A percentile compares a stretch with the other conserved stretches of the same genome.
Evolutionary conservation across 2,329 filamentous ascomycete species (phyloP).

Genomic region (Epichloe glyceriae): DNA sequence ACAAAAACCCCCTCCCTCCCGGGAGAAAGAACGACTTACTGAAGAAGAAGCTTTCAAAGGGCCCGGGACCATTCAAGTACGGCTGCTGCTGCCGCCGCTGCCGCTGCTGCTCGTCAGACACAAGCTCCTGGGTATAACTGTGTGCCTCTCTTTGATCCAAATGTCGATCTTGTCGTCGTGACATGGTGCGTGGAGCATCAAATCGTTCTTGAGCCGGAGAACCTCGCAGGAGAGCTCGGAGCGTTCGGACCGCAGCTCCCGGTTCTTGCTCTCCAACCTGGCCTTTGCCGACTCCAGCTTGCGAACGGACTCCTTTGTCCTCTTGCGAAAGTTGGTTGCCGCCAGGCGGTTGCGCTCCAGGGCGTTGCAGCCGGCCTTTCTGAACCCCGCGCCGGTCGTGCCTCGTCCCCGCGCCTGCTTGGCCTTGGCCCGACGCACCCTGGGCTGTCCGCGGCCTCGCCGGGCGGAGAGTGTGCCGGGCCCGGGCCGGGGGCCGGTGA

Average conservation of each 20-base stretch:
- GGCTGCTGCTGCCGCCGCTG: not conserved
- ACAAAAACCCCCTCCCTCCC: too few species aligned
- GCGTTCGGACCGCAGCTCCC: not conserved
- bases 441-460: not conserved
- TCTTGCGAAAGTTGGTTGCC: conserved; percentile 2
- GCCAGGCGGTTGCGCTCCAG: conserved; percentile 4
- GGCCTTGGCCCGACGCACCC: not conserved
- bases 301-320: not conserved
- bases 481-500: not conserved
- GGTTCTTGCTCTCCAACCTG: conserved; percentile 1
- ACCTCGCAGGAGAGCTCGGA: not conserved
- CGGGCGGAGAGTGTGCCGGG: not conserved
- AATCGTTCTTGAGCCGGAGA: conserved; percentile 2
- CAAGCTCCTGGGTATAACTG: not conserved
- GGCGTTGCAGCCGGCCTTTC: not conserved
- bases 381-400: not conserved
- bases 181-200: conserved; percentile 2
- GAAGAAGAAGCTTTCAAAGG: not conserved
- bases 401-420: not conserved
- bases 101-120: not conserved
- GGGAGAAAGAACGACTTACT: not conserved
- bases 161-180: conserved; percentile 1
- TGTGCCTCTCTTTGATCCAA: conserved; percentile 1
- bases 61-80: not conserved
- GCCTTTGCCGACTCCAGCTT: not conserved